Percentiles rank a stretch among this genome's conserved stretches.
These are phyloP conservation scores for Botrytis medusae DNA, from an alignment of 2,329 filamentous ascomycete genomes.

Conservation along the genomic window DNA sequence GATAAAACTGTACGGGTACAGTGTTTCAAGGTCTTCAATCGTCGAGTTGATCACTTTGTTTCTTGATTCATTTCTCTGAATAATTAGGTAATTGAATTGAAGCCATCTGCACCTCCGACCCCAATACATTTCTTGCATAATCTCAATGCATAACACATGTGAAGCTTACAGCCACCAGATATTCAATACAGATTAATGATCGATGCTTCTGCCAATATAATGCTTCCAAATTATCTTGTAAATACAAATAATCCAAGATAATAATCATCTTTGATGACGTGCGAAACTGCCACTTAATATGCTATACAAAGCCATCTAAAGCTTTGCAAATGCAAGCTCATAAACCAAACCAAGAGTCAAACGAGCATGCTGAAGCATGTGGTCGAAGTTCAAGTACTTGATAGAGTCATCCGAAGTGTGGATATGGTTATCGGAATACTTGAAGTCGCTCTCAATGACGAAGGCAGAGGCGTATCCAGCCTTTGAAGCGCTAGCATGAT, in stretches of 20 bases:
- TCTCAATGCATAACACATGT: neutral
- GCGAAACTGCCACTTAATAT: neutral
- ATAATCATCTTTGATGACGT: neutral
- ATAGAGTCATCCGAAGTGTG: slow-evolving; percentile 70
- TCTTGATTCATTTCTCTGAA: neutral
- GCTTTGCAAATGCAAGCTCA: slow-evolving; percentile 74
- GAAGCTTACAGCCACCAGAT: neutral
- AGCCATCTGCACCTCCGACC: neutral
- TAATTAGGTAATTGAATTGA: neutral
- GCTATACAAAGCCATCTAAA: slow-evolving; percentile 26
- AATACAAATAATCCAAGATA: neutral
- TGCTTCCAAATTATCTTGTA: neutral
- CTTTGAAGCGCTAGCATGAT: slow-evolving; percentile 72
- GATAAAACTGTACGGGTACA: neutral
- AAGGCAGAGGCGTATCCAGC: slow-evolving; percentile 74
- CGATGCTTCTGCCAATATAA: neutral
- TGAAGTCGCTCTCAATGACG: slow-evolving; percentile 73
- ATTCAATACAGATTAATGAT: neutral
- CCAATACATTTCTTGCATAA: neutral
- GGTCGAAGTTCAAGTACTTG: slow-evolving; percentile 75
- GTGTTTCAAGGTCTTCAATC: neutral
- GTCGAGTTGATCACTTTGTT: neutral
- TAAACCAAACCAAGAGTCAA: slow-evolving; percentile 82
- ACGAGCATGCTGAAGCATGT: slow-evolving; percentile 88
- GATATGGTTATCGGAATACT: slow-evolving; percentile 65